These are phyloP conservation scores for Melanomma pulvis-pyrius DNA, from an alignment of 495 filamentous ascomycete genomes.

Conservation along the genomic window DNA sequence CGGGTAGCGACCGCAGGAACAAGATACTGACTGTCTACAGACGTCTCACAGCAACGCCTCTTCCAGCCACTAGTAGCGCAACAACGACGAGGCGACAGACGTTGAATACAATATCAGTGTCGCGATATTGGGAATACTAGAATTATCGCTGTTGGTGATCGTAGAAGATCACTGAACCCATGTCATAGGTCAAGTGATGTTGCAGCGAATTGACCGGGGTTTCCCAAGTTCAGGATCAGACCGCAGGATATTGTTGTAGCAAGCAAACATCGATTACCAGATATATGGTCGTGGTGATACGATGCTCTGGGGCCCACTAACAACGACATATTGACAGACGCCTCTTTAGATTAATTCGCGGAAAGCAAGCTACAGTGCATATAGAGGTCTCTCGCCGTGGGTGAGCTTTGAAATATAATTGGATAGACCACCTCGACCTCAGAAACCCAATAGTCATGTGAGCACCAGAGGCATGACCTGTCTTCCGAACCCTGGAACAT, in stretches of 20 bases:
- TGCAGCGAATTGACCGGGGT: background rate
- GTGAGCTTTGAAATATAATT: background rate
- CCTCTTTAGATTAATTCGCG: background rate
- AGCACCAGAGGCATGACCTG: background rate
- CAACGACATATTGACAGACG: constrained; percentile 4
- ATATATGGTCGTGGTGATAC: background rate
- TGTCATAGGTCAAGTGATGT: constrained; percentile 3
- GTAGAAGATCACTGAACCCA: background rate
- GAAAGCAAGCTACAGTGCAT: background rate
- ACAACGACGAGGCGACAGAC: background rate
- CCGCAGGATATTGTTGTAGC: background rate
- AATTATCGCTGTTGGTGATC: background rate
- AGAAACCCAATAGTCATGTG: background rate
- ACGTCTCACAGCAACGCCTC: constrained; percentile 2
- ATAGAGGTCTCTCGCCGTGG: background rate
- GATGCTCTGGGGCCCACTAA: background rate
- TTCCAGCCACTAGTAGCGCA: background rate
- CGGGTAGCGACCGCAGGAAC: constrained; percentile 2
- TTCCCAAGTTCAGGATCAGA: background rate
- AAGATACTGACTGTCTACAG: background rate
- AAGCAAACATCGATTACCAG: background rate
- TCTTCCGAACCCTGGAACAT: no score
- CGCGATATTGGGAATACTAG: constrained; percentile 9
- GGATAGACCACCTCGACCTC: background rate
- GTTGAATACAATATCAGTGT: background rate